Conservation (phyloP, 148 eudicot genomes). For the Chenopodium album region DNA sequence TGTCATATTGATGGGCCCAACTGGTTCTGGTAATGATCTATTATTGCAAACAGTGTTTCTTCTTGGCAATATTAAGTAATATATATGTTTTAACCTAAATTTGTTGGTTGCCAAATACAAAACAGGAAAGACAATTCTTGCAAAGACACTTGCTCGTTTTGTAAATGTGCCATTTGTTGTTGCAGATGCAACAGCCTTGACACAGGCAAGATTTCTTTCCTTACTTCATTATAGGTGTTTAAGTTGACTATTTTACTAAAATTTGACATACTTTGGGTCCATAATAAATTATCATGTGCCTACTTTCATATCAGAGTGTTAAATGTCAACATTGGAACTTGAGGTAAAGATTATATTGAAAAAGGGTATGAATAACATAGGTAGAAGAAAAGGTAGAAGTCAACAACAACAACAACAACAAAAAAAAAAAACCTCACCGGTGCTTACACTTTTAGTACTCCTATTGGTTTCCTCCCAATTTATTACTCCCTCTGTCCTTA, state of each 20-base stretch:
- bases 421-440: no score
- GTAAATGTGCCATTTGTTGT: slow-evolving; percentile 92
- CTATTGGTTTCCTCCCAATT: no score
- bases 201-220: slow-evolving; percentile 57
- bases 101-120: slow-evolving; percentile 19
- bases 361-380: not conserved
- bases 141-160: slow-evolving; percentile 88
- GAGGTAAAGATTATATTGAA: not conserved
- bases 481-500: no score
- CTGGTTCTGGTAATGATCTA: slow-evolving; percentile 70
- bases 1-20: slow-evolving; percentile 90
- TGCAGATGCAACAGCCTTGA: slow-evolving; percentile 91
- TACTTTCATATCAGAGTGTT: not conserved
- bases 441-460: no score
- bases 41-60: not conserved
- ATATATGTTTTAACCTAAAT: not conserved
- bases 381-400: no score
- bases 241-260: not conserved
- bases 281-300: not conserved
- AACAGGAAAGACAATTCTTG: slow-evolving; percentile 93
- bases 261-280: not conserved
- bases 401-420: no score
- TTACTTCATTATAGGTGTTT: not conserved
- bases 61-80: not conserved
- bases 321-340: no score